A percentile compares a stretch with the other conserved stretches of the same genome.
phyloP scores from a whole-genome alignment of 345 rosid species.

The Syzygium aqueum region DNA sequence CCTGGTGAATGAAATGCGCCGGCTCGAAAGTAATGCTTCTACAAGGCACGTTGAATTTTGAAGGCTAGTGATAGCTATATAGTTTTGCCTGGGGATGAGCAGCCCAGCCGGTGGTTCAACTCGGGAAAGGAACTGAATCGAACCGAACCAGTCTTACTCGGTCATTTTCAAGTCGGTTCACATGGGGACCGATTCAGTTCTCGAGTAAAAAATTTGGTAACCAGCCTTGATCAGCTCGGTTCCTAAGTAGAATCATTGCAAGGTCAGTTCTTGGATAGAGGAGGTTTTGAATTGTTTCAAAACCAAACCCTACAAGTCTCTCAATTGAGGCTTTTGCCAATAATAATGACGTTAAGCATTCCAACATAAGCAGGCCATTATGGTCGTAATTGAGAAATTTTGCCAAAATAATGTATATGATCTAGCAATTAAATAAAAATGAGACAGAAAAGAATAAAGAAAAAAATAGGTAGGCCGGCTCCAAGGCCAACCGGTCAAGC shows the following conservation, averaged over 20 bases:
- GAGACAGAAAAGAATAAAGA: background rate
- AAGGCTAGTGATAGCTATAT: background rate
- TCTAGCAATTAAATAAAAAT: background rate
- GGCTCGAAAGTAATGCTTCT: background rate
- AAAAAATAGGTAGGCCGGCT: background rate
- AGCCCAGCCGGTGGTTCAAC: background rate
- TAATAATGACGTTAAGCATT: background rate
- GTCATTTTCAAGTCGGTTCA: background rate
- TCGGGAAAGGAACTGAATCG: background rate
- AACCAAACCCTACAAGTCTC: background rate
- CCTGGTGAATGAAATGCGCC: background rate
- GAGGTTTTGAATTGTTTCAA: background rate
- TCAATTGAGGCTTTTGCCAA: background rate
- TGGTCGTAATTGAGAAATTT: background rate
- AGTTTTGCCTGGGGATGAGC: background rate
- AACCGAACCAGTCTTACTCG: background rate
- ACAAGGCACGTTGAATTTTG: background rate
- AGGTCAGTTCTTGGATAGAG: background rate
- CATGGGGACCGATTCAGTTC: background rate
- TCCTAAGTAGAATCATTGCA: background rate
- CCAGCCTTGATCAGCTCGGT: background rate
- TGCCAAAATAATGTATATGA: background rate
- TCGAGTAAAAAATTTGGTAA: background rate
- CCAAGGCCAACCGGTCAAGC: rapidly evolving
- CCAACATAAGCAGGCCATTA: background rate